A percentile compares a stretch with the other conserved stretches of the same genome.
Evolutionary conservation across 768 basidiomycete genomes (phyloP).

Genomic region (Naematelia aurantialba): DNA sequence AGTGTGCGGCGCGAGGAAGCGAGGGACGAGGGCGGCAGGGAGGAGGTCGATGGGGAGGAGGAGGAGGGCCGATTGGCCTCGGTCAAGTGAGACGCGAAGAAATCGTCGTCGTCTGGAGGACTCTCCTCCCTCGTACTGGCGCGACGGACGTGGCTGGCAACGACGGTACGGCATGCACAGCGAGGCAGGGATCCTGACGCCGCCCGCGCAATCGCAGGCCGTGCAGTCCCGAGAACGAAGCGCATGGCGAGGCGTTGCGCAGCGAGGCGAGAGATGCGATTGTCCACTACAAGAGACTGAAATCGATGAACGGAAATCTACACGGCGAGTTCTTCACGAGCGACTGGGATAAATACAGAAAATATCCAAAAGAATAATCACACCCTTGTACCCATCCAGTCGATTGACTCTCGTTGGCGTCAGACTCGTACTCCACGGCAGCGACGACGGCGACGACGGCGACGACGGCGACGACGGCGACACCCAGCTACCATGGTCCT

Average conservation of each 20-base stretch:
- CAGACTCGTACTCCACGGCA: too few relatives aligned
- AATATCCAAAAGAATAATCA: background rate
- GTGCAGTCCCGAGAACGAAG: background rate
- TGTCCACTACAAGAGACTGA: too few relatives aligned
- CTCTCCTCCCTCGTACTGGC: background rate
- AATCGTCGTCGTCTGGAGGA: background rate
- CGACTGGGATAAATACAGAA: background rate
- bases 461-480: too few relatives aligned
- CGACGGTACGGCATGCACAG: background rate
- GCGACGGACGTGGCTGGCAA: background rate
- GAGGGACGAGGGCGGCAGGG: background rate
- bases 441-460: too few relatives aligned
- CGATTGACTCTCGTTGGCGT: too few relatives aligned
- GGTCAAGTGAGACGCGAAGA: background rate
- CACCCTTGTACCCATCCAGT: too few relatives aligned
- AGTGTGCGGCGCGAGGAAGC: background rate
- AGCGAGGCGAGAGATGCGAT: background rate
- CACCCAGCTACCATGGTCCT: too few relatives aligned
- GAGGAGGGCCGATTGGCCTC: background rate
- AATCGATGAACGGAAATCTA: too few relatives aligned
- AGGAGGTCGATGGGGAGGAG: background rate
- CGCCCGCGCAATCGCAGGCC: background rate
- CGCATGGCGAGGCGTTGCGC: background rate
- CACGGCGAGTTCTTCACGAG: too few relatives aligned
- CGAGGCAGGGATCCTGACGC: background rate